Conservation (phyloP, 306 rosid species). For the Hippophae rhamnoides region DNA sequence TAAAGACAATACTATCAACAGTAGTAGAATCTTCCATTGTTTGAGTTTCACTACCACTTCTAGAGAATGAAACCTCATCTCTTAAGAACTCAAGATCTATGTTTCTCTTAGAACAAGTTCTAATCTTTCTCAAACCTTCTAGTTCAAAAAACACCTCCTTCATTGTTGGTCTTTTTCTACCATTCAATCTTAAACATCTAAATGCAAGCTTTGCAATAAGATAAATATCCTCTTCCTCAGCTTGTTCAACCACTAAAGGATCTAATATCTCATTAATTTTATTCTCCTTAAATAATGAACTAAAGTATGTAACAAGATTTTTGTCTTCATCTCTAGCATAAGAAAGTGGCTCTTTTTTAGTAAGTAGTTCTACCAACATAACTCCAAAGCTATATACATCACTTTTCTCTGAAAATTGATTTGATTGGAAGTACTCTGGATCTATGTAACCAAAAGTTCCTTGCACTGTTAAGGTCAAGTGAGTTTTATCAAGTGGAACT, state of each 20-base stretch:
- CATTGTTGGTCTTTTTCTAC: conserved; percentile 42
- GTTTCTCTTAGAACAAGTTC: neutral
- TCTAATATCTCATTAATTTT: conserved; percentile 8
- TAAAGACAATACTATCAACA: neutral
- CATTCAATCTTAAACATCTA: conserved; percentile 39
- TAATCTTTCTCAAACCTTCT: conserved; percentile 13
- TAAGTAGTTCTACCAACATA: conserved; percentile 11
- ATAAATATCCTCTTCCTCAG: conserved; percentile 8
- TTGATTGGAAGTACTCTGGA: conserved; percentile 13
- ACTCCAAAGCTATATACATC: conserved; percentile 10
- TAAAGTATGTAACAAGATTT: conserved; percentile 3
- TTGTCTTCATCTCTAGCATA: neutral
- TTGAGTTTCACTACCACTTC: neutral
- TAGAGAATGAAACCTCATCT: neutral
- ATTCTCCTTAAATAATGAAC: neutral
- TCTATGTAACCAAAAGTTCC: conserved; percentile 11
- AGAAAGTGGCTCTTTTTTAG: conserved; percentile 6
- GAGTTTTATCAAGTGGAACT: conserved; percentile 1
- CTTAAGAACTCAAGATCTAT: neutral
- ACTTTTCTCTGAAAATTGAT: conserved; percentile 6
- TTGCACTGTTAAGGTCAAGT: conserved; percentile 3
- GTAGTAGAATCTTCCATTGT: neutral
- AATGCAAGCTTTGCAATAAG: conserved; percentile 30
- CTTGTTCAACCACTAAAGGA: neutral
- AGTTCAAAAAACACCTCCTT: conserved; percentile 33